Conservation (phyloP, 2,329 filamentous ascomycete genomes). For the Verticillium tricorpus region DNA sequence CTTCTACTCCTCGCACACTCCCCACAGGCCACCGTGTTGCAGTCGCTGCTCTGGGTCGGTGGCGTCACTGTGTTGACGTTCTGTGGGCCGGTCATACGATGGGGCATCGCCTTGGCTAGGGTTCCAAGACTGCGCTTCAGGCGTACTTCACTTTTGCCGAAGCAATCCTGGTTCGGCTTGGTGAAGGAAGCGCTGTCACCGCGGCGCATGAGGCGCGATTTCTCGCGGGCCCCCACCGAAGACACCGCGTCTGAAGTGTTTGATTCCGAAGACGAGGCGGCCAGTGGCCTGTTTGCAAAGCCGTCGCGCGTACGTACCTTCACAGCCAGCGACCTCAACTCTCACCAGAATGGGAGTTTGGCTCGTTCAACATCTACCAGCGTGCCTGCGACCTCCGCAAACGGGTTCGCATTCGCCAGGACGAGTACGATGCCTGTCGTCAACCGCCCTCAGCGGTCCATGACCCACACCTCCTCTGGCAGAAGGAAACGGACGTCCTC, state of each 20-base stretch:
- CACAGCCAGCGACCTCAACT: constrained; percentile 11
- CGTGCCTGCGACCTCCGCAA: constrained; percentile 14
- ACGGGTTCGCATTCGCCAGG: constrained; percentile 20
- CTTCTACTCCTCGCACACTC: constrained; percentile 72
- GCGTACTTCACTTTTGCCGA: constrained; percentile 38
- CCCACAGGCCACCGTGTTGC: constrained; percentile 79
- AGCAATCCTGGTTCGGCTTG: constrained; percentile 32
- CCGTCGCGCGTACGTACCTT: constrained; percentile 23
- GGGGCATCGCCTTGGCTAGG: constrained; percentile 80
- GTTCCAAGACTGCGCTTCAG: constrained; percentile 90
- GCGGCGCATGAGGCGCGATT: constrained; percentile 39
- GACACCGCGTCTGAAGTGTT: constrained; percentile 25
- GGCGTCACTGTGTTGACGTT: constrained; percentile 70
- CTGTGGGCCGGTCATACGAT: constrained; percentile 70
- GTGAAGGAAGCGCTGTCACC: constrained; percentile 38
- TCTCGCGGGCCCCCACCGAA: constrained; percentile 24
- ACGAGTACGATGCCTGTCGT: constrained; percentile 50
- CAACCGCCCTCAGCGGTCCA: constrained; percentile 29
- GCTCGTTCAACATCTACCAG: constrained; percentile 3
- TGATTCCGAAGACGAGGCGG: constrained; percentile 17
- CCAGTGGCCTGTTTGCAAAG: constrained; percentile 2
- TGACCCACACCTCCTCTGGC: constrained; percentile 56
- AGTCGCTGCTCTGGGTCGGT: constrained; percentile 80
- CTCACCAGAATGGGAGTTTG: constrained; percentile 1
- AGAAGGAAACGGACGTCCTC: constrained; percentile 63